Base-by-base conservation (phyloP, 1,284 basidiomycete species). In the Cryptococcus sp. region DNA sequence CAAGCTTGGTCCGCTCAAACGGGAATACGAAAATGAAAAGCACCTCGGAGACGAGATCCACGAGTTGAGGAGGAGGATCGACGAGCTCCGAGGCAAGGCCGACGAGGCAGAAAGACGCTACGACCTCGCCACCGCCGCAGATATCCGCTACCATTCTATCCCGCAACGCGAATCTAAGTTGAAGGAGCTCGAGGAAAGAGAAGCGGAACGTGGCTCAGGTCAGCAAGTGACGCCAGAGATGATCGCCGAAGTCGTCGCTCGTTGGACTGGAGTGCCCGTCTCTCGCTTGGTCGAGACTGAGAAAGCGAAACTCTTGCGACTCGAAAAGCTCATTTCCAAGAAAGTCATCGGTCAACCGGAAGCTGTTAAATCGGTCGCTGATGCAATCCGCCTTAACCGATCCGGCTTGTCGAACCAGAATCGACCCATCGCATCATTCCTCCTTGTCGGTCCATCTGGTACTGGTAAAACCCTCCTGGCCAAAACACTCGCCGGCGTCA, bases 101-200 rank as follows among this genome's bases (percentile, higher is more conserved):
- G 92, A 96, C 67, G 93, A 96, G 50, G 95, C 95, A 7, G 93
- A 98, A 78, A 84, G 95, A 75, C 86, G 86, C 81, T 88, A 82
- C 69, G 91, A 93, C 71, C 84, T 95, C 55, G 85, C 86, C 1
- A 89, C 89, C 3, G 91, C 90, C 10, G 93, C 93, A 53, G 95
- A 98, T 66, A 79, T 98, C 62, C 87, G 89, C 55, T 96, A 93
- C 80, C 93, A 91, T 73, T 93, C 93, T 11, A 85, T 99, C 45
- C 95, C 96, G 15, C 91, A 98, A 69, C 82, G 95, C n/a, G 87
- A 93, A 74, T 78, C 82, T 55, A 87, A 87, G 50, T 84, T 97
- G 59, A 76, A 77, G 55, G 70, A 78, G 59, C 76, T 85, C 39
- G 83, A 85, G 70, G 68, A 78, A 42, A 83, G 82, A 68, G 80